Evolutionary conservation across 108 stramenopile species (phyloP), one percentile per base, ranked within the genome.

Genomic region (Skeletonema costatum): DNA sequence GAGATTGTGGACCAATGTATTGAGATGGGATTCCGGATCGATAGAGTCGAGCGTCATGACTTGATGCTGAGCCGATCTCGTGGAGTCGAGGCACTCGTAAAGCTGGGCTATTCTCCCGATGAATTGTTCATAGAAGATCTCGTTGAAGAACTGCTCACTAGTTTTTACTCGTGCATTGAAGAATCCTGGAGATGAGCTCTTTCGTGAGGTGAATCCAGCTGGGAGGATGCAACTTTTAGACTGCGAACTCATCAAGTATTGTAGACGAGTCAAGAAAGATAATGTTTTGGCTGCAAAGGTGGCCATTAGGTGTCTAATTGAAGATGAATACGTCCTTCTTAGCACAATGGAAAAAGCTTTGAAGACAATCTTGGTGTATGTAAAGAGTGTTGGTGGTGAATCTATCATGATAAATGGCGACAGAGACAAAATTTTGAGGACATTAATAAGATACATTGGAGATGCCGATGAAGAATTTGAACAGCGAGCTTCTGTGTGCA

Each of bases 151-250:
- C 68, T 83, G 9, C 82, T 86, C 32, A 25, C 61, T 30, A 51
- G 78, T 63, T 70, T 70, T 91, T 13, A 70, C 46, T 13, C 75
- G 73, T 3, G 86, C 82, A 14, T 71, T 84, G 83, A 65, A 86
- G 11, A 64, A 76, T 62, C 74, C 68, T 13, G 36, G 62, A 5
- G 68, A 78, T 17, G 82, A 77, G 0, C 35, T 91, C 44, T 88
- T 91, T 74, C 35, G 65, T 14, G 74, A 79, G 9, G 59, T 91
- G 14, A 69, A 25, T 1, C 64, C 66, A 29, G 64, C 81, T 13
- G 90, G 90, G 1, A 70, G 88, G 19, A 70, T 87, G 36, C 90
- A 91, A 41, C 70, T 87, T 56, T 60, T 91, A 12, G 90, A 91
- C 46, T 73, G 38, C 10, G 85, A 82, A 11, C 76, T 79, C 14